phyloP scores from a whole-genome alignment of 495 filamentous ascomycete genomes.

The Neurospora sp. region DNA sequence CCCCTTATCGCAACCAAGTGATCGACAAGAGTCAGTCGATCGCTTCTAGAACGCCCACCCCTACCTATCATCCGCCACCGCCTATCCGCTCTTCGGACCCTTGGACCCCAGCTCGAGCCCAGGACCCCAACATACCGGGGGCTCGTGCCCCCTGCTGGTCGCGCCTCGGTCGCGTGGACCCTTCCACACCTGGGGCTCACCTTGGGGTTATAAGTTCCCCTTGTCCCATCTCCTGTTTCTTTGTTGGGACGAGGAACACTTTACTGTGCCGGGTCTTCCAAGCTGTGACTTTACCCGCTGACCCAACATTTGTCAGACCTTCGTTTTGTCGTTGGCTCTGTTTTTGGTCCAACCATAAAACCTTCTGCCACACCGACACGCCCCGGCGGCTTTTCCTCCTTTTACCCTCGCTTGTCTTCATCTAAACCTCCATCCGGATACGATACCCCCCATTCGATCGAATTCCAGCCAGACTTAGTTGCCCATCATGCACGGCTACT shows the following conservation, averaged over 20 bases:
- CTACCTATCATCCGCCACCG: slow-evolving; percentile 9
- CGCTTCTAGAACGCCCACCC: slow-evolving; percentile 13
- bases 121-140: not conserved
- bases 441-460: not conserved
- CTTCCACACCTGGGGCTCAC: not conserved
- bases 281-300: not conserved
- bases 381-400: not conserved
- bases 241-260: not conserved
- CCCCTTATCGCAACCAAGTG: slow-evolving; percentile 8
- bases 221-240: not conserved
- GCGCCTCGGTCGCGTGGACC: not conserved
- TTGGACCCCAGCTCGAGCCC: not conserved
- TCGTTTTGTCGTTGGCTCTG: not conserved
- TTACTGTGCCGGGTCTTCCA: not conserved
- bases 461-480: not conserved
- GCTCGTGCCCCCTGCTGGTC: not conserved
- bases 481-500: slow-evolving; percentile 28
- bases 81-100: not conserved
- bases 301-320: not conserved
- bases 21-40: slow-evolving; percentile 9
- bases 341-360: slow-evolving; percentile 4
- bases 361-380: not conserved
- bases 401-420: not conserved
- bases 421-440: not conserved
- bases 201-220: not conserved